Base-by-base conservation (phyloP, 2,329 filamentous ascomycete genomes). In the Pseudocercospora fuligena region DNA sequence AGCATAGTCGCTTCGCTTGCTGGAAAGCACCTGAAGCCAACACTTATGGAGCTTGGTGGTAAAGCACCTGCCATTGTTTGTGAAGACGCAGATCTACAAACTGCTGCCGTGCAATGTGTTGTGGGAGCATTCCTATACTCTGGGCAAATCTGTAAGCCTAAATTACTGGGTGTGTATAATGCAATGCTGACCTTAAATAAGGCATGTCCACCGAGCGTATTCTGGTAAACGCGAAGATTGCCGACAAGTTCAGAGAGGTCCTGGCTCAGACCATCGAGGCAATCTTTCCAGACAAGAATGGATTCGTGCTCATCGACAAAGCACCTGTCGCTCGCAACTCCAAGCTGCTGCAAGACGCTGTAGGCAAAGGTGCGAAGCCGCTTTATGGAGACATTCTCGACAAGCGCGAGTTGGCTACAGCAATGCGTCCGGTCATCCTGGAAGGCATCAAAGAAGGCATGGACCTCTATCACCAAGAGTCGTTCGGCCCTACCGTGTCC, bases 21-120 rank as follows among this genome's bases (percentile, higher is more conserved):
- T 0, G 92, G 90, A 19, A 86, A 90, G 75, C 80, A 90, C 71
- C 82, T 95, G 40, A 96, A 96, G 82, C 92, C 92, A 0, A 85
- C 91, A 0, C 81, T 95, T 1, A 84, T 95, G 72, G 92, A 96
- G 78, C 82, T 96, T 1, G 92, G 93, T 3, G 92, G 92, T 47
- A 96, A 96, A 78, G 90, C 90, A 0, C 88, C 88, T 0, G 88
- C 90, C 1, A 89, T 96, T 66, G 88, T 96, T 0, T 87, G 90
- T 76, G 89, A 91, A 58, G 92, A 95, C 77, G 92, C 92, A 7
- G 87, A 95, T 74, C 76, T 96, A 36, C 84, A 90, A 29, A 83
- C 86, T 29, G 92, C 92, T 0, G 92, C 91, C 0, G 76, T 82
- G 5, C 85, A 88, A 72, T 92, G 90, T 72, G 87, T 87, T 0